Percentiles rank a stretch among this genome's conserved stretches.
Evolutionary conservation across 164 flowering plant species (phyloP).

Genomic region (Buxus sempervirens): DNA sequence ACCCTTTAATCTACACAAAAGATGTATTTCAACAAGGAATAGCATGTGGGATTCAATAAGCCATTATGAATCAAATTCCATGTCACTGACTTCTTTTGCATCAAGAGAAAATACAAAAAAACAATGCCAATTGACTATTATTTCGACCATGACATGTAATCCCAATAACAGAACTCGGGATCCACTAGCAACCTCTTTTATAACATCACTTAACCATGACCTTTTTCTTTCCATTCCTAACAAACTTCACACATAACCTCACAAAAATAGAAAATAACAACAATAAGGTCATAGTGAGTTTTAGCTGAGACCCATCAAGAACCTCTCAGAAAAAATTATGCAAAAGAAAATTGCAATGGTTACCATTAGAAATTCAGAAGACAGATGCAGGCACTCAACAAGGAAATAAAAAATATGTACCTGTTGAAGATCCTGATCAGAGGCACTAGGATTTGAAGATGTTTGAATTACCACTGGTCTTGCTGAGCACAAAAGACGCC

Average conservation of each 20-base stretch:
- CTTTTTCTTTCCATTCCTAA: not conserved
- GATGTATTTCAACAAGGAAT: no score
- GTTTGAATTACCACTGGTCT: constrained; percentile 84
- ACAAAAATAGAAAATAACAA: not conserved
- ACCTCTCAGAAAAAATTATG: not conserved
- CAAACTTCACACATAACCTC: not conserved
- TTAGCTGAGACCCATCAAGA: not conserved
- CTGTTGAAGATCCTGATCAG: constrained; percentile 97
- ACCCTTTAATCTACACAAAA: not conserved
- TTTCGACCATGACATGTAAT: no score
- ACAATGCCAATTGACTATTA: not conserved
- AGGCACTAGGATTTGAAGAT: constrained; percentile 68
- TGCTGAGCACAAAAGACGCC: constrained; percentile 87
- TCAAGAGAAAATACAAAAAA: not conserved
- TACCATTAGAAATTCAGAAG: not conserved
- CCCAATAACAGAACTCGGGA: no score
- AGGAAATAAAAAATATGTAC: constrained; percentile 28
- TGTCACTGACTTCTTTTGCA: not conserved
- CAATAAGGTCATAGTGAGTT: not conserved
- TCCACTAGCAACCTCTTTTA: no score
- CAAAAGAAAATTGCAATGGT: not conserved
- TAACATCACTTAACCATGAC: not conserved
- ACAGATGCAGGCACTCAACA: not conserved
- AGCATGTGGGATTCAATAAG: not conserved
- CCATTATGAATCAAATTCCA: not conserved